Conservation (phyloP, 164 flowering plant genomes). For the Macadamia tetraphylla region DNA sequence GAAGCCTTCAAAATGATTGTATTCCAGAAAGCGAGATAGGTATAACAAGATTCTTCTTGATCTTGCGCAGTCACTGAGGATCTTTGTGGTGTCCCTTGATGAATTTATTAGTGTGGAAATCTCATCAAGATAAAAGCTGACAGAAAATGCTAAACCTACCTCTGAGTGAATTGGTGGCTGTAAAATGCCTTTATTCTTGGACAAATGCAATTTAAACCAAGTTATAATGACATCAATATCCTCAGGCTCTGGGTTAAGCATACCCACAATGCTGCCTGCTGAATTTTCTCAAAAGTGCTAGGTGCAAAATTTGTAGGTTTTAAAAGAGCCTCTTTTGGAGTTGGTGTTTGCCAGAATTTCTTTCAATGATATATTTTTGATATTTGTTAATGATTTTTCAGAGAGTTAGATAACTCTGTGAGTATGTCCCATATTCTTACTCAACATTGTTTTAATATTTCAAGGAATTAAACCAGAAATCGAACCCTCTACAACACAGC, state of each 20-base stretch:
- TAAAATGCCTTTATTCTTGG: background rate
- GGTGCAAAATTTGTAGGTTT: too few species aligned
- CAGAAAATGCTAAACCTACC: conserved; percentile 19
- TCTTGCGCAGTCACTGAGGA: conserved; percentile 32
- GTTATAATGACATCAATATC: conserved; percentile 23
- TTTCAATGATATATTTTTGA: background rate
- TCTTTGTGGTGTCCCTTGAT: conserved; percentile 27
- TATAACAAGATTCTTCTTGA: conserved; percentile 34
- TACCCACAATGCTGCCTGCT: too few species aligned
- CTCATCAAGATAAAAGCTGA: conserved; percentile 1
- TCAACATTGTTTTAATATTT: conserved; percentile 5
- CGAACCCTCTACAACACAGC: conserved; percentile 53
- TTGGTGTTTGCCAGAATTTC: background rate
- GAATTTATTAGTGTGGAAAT: conserved; percentile 20
- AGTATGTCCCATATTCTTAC: background rate
- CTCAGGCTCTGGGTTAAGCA: too few species aligned
- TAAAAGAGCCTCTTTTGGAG: background rate
- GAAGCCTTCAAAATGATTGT: conserved; percentile 9
- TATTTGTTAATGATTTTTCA: background rate
- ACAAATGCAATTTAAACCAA: conserved; percentile 21
- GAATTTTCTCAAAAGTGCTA: too few species aligned
- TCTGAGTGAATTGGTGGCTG: conserved; percentile 23
- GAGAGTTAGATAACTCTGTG: background rate
- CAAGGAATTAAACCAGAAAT: conserved; percentile 51
- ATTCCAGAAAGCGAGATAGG: conserved; percentile 37